Percentiles rank a stretch among this genome's conserved stretches.
Evolutionary conservation across 345 rosid species (phyloP).

Genomic region (Arabis hirsuta): DNA sequence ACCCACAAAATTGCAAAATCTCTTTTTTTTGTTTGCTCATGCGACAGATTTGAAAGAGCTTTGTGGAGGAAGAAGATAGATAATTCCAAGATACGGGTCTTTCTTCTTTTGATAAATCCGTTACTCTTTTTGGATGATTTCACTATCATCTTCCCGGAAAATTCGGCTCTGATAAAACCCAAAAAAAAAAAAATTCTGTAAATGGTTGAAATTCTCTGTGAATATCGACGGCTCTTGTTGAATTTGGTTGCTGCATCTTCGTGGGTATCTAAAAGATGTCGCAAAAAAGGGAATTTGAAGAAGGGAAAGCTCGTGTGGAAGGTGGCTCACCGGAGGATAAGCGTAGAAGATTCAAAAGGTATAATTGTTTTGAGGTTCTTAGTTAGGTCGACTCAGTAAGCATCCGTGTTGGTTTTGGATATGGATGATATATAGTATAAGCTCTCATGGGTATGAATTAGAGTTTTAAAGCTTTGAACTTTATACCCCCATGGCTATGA

Average conservation of each 20-base stretch:
- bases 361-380: neutral
- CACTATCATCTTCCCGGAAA: neutral
- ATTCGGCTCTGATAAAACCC: constrained; percentile 4
- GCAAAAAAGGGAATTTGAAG: constrained; percentile 85
- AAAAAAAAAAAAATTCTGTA: neutral
- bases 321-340: constrained; percentile 66
- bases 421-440: neutral
- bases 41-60: neutral
- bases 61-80: constrained; percentile 11
- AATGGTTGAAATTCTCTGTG: constrained; percentile 39
- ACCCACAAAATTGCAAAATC: neutral
- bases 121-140: constrained; percentile 6
- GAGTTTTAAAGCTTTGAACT: constrained; percentile 11
- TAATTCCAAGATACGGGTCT: constrained; percentile 44
- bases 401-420: neutral
- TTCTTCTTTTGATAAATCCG: constrained; percentile 27
- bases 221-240: constrained; percentile 34
- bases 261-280: constrained; percentile 58
- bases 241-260: constrained; percentile 5
- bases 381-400: neutral
- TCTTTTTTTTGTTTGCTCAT: constrained; percentile 17
- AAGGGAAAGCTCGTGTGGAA: constrained; percentile 57
- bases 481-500: neutral
- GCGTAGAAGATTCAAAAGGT: constrained; percentile 77
- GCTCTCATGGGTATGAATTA: neutral